phyloP scores from a whole-genome alignment of 75 land plant species.

The Cunninghamia lanceolata region DNA sequence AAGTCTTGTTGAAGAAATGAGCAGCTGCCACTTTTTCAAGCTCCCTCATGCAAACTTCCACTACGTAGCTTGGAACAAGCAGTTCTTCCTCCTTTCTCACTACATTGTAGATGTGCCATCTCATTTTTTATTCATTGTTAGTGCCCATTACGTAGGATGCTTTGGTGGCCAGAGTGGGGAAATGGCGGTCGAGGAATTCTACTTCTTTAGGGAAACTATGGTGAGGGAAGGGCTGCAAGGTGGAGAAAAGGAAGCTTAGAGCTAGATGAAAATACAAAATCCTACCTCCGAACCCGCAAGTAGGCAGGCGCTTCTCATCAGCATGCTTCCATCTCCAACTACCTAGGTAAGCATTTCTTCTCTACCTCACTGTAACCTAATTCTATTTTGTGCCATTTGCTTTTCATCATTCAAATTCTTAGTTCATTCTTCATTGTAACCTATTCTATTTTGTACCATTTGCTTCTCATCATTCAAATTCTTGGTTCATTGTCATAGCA shows the following conservation, averaged over 20 bases:
- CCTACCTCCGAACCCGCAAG: too few species aligned
- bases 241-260: slow-evolving; percentile 74
- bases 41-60: slow-evolving; percentile 80
- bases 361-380: background rate
- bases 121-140: slow-evolving; percentile 23
- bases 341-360: slow-evolving; percentile 22
- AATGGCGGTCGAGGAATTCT: slow-evolving; percentile 29
- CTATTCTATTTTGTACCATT: too few species aligned
- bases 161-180: slow-evolving; percentile 30
- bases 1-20: slow-evolving; percentile 35
- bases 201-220: slow-evolving; percentile 62
- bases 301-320: too few species aligned
- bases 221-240: slow-evolving; percentile 71
- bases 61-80: slow-evolving; percentile 15
- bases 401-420: too few species aligned
- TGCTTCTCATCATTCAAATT: too few species aligned
- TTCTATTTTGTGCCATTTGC: too few species aligned
- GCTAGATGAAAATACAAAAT: too few species aligned
- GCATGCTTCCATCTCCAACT: slow-evolving; percentile 23
- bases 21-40: slow-evolving; percentile 40
- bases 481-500: slow-evolving; percentile 13
- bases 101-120: slow-evolving; percentile 69
- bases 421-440: background rate
- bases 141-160: slow-evolving; percentile 37
- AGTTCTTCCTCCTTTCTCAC: background rate